Evolutionary conservation across 805 yeast genomes (phyloP), one percentile per base, ranked within the genome.

Genomic region (Nakazawaea siamensis): DNA sequence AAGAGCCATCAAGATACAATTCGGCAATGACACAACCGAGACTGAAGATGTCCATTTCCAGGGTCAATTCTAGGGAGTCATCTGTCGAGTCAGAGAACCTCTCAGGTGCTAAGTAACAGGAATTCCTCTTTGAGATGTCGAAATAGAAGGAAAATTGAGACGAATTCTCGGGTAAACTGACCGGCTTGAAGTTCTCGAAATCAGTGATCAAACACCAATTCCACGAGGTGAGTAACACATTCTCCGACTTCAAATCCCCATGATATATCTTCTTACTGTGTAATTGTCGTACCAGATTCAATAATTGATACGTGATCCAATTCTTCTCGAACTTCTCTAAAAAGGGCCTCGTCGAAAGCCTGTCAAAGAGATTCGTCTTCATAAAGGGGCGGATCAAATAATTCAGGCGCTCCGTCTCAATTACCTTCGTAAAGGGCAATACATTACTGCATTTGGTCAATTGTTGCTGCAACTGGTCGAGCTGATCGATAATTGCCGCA

Each of bases 41-140:
- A 36, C 86, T 72, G 52, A 84, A 84, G 17, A 90, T 62, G 55
- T 92, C 98, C 92, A 84, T 83, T 32, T 70, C 70, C 18, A 64
- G 62, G 1, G 77, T 68, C 19, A 83, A 51, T 4, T 48, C 55
- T 2, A 49, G 50, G 4, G 58, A 45, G 17, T 49, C 48, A 28
- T 55, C 58, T 31, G 47, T 48, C 16, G 52, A 27, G 41, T 58
- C 46, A 48, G 64, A 41, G 48, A 92, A 90, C 44, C 98, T 62
- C 52, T 92, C 98, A 0, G 98, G 98, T 0, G 98, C 97, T 28
- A 92, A 55, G 54, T 90, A 90, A 55, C 98, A 92, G 2, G 76
- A 71, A 47, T 95, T 68, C 43, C 97, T 66, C 51, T 76, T 84
- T 2, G 94, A 82, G 3, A 90, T 84, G 57, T 92, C 97, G 52